Evolutionary conservation across 208 protist genomes (phyloP), one percentile per base, ranked within the genome.

Genomic region (Wallacemonas sp.): DNA sequence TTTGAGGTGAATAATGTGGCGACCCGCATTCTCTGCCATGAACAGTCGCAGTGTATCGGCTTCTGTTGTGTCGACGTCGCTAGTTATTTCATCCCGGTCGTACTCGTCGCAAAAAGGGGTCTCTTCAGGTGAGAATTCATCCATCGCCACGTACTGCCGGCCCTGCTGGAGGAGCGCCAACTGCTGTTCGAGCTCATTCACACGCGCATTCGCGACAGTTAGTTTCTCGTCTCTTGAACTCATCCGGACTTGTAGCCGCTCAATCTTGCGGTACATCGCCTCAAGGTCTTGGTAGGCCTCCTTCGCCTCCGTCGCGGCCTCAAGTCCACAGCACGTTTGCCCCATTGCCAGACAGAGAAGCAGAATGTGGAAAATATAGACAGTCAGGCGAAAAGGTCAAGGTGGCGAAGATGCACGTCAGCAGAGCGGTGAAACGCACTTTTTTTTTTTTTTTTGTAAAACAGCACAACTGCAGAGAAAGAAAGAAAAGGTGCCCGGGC

Each of bases 1-100:
- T 19, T 51, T 51, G 15, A 51, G 11, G 9, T 26, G 8, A 22
- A 51, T 51, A 51, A 51, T 51, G 45, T 51, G 45, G 19, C 45
- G 45, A 19, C 45, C 45, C 11, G 45, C 45, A 12, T 12, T 24
- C 22, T 51, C 45, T 12, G 45, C 45, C 45, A 51, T 51, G 45
- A 51, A 11, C 17, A 51, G 19, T 8, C 19, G 45, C 45, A 51
- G 11, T 8, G 22, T 22, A 51, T 51, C 45, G 45, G 45, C 19
- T 51, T 24, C 17, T 11, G 0, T 51, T 11, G 0, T 22, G 45
- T 22, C 45, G 14, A 51, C 8, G 0, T 51, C 19, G 45, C 45
- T 51, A 19, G 45, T 51, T 11, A 51, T 51, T 51, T 51, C 45
- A 22, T 51, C 45, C 17, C 45, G 45, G 45, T 51, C 45, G 45